A percentile compares a stretch with the other conserved stretches of the same genome.
phyloP scores from a whole-genome alignment of 2,329 filamentous ascomycete species.

The Blastomyces silverae region DNA sequence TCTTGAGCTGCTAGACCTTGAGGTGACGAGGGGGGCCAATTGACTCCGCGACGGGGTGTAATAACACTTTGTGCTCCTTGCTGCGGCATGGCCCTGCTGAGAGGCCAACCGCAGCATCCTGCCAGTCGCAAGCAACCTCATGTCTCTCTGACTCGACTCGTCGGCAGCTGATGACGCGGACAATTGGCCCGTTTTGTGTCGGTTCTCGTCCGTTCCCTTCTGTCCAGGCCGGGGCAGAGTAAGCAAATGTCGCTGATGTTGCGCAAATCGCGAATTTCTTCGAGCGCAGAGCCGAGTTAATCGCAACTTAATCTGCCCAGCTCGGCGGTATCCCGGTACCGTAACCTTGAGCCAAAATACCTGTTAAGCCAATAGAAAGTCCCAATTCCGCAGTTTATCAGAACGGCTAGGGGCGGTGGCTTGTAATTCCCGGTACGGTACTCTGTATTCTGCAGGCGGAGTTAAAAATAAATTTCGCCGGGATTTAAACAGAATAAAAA shows the following conservation, averaged over 20 bases:
- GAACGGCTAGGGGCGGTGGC: background rate
- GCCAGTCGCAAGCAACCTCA: conserved; percentile 38
- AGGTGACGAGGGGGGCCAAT: conserved; percentile 15
- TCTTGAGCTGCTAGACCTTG: conserved; percentile 33
- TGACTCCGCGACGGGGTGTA: background rate
- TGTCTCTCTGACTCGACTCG: conserved; percentile 19
- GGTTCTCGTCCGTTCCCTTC: background rate
- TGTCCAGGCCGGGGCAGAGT: background rate
- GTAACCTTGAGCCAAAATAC: background rate
- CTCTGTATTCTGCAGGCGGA: background rate
- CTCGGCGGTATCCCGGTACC: conserved; percentile 8
- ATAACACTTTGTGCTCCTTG: background rate
- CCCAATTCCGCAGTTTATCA: background rate
- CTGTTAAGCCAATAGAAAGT: background rate
- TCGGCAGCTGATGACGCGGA: background rate
- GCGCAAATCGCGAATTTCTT: background rate
- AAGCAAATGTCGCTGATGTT: conserved; percentile 3
- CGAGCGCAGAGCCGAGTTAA: conserved; percentile 1
- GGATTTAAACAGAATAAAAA: background rate
- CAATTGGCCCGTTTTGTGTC: background rate
- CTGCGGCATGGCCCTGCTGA: conserved; percentile 31
- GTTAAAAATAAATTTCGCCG: background rate
- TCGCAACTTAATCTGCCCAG: background rate
- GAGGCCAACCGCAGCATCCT: conserved; percentile 35
- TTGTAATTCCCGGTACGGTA: background rate